Evolutionary conservation across 2,329 filamentous ascomycete species (phyloP).

Genomic region (Nannizzia gypsea): DNA sequence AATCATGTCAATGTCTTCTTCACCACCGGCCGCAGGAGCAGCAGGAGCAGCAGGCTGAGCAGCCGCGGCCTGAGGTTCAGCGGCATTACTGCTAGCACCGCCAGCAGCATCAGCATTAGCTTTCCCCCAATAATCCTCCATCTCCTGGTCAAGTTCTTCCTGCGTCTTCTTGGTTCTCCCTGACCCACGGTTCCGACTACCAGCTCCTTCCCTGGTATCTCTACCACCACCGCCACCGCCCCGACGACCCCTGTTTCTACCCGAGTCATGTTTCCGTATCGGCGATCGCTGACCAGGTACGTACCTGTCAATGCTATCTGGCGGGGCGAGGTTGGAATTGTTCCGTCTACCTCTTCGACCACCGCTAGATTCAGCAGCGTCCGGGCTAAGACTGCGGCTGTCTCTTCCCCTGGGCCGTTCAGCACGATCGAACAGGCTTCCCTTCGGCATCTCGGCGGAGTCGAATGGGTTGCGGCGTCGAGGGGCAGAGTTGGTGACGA

Average conservation of each 20-base stretch:
- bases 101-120: slow-evolving; percentile 28
- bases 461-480: slow-evolving; percentile 38
- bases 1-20: slow-evolving; percentile 18
- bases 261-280: slow-evolving; percentile 37
- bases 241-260: slow-evolving; percentile 39
- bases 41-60: slow-evolving; percentile 4
- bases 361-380: slow-evolving; percentile 26
- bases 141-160: slow-evolving; percentile 88
- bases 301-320: slow-evolving; percentile 67
- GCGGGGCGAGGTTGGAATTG: slow-evolving; percentile 43
- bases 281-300: slow-evolving; percentile 48
- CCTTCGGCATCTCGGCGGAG: slow-evolving; percentile 37
- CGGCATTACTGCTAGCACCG: background rate
- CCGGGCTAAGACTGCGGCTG: slow-evolving; percentile 34
- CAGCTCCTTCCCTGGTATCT: slow-evolving; percentile 26
- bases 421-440: slow-evolving; percentile 57
- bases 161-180: slow-evolving; percentile 67
- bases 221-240: slow-evolving; percentile 37
- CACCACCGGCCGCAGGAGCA: slow-evolving; percentile 2
- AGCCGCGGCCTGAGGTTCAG: background rate
- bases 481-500: slow-evolving; percentile 39
- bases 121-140: slow-evolving; percentile 78
- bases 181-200: slow-evolving; percentile 36
- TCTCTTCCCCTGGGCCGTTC: slow-evolving; percentile 34
- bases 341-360: slow-evolving; percentile 39